Evolutionary conservation across 1,284 basidiomycete genomes (phyloP), one percentile per base, ranked within the genome.

Genomic region (Cryptococcus hybrid): DNA sequence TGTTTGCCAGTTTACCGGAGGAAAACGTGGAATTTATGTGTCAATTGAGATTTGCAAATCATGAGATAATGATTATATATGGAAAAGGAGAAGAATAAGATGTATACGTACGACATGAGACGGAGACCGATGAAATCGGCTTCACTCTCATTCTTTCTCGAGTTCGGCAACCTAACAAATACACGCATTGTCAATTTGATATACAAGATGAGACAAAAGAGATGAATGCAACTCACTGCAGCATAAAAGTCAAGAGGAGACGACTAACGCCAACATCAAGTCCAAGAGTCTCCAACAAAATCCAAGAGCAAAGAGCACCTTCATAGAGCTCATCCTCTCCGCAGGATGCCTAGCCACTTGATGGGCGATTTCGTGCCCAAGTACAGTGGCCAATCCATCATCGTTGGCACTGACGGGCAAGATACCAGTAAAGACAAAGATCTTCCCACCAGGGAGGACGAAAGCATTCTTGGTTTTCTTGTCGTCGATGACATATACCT

Each of bases 341-440:
- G 87, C 85, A 0, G 80, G 79, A 68, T 92, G 91, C n/a, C 90
- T 82, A 5, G 86, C 85, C 30, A 92, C 89, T 63, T 89, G 87
- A 70, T 95, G 93, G 2, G 89, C 90, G 45, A 95, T 88, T 77
- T 94, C 92, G 75, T 97, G 93, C 1, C 90, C 86, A 2, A 97
- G 78, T 1, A 97, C 87, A 6, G 88, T 88, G 1, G 94, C 91
- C 0, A 98, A 78, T 0, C 92, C 92, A 61, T 88, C 83, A 62
- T 92, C 88, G 61, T 92, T 86, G 59, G 80, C 80, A 51, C 86
- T 87, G 5, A 94, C 79, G 0, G 90, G 91, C 7, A 97, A 75
- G 51, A 97, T 91, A 0, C 93, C 93, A 0, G 89, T 92, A 66
- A 91, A 96, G 2, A 97, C 89, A 52, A 94, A 85, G 62, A 96